Evolutionary conservation across 2,329 filamentous ascomycete species (phyloP), one percentile per base, ranked within the genome.

Genomic region (Zymoseptoria pseudotritici): DNA sequence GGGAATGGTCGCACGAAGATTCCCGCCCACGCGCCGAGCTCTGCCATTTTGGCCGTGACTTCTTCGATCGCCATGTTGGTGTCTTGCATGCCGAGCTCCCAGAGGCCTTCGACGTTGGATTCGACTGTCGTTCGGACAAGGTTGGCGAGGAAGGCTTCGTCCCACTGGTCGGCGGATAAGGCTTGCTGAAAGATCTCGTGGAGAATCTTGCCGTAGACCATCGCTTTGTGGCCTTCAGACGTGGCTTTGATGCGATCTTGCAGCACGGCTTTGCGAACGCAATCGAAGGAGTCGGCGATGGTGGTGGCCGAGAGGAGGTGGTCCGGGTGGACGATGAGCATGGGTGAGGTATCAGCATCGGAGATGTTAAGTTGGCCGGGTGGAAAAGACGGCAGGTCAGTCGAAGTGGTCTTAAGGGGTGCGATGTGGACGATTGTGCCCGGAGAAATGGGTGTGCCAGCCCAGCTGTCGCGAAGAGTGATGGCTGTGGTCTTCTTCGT

Each of bases 151-250:
- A 87, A 95, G 0, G 76, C 73, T 0, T 82, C 76, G 63, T 89
- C 87, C 91, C 94, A 99, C 61, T 82, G 77, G 71, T 97, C 97
- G 2, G 83, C 84, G 71, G 90, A 85, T 69, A 99, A 77, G 1
- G 92, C 91, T 70, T 92, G 87, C 72, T 99, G 94, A 67, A 99
- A 97, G 21, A 97, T 86, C 71, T 97, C 93, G 72, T 99, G 94
- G 13, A 99, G 82, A 59, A 99, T 87, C 46, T 90, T 94, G 54
- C 94, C 94, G 71, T 97, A 97, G 0, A 97, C 86, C 67, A 96
- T 86, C 0, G 92, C 85, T 36, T 89, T 83, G 52, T 86, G 90
- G 2, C 90, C 82, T 65, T 91, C 89, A 68, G 87, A 88, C 0
- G 91, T 93, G 8, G 91, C 90, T 74, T 97, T 97, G 68, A 99